Conservation (phyloP, 108 stramenopile species). For the Phaeodactylum tricornutum region DNA sequence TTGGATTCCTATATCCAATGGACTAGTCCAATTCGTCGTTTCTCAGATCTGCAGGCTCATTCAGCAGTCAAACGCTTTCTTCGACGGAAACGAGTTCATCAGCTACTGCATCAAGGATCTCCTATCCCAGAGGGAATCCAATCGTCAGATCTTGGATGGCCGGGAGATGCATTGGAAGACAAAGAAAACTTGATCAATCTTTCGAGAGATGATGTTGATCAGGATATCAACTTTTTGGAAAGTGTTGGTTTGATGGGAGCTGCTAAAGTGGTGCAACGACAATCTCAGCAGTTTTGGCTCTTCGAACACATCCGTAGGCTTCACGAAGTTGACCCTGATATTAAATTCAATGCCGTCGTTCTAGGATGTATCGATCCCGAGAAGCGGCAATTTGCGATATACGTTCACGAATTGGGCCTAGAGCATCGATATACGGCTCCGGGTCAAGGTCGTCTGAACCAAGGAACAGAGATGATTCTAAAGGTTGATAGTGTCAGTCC, state of each 20-base stretch:
- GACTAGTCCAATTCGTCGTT: constrained; percentile 69
- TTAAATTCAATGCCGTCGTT: constrained; percentile 40
- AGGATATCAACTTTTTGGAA: constrained; percentile 51
- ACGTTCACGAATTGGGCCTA: constrained; percentile 59
- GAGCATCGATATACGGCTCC: constrained; percentile 61
- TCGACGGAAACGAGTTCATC: constrained; percentile 42
- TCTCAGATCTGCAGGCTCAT: constrained; percentile 39
- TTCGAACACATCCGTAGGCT: constrained; percentile 61
- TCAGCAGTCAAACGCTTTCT: constrained; percentile 61
- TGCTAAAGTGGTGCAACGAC: constrained; percentile 36
- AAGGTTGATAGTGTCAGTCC: constrained; percentile 47
- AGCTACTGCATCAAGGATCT: constrained; percentile 24
- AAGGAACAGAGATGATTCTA: constrained; percentile 38
- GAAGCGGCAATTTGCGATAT: constrained; percentile 55
- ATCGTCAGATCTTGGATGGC: constrained; percentile 30
- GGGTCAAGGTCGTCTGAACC: constrained; percentile 29
- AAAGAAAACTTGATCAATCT: not conserved
- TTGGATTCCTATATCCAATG: constrained; percentile 73
- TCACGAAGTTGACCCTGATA: constrained; percentile 17
- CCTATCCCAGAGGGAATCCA: constrained; percentile 36
- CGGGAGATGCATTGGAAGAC: constrained; percentile 4
- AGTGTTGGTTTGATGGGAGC: constrained; percentile 40
- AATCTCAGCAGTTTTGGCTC: constrained; percentile 64
- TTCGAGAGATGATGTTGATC: constrained; percentile 3
- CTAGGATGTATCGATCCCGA: constrained; percentile 56